These are phyloP conservation scores for Eimeria acervulina DNA, from an alignment of 169 alveolate species.

Conservation along the genomic window DNA sequence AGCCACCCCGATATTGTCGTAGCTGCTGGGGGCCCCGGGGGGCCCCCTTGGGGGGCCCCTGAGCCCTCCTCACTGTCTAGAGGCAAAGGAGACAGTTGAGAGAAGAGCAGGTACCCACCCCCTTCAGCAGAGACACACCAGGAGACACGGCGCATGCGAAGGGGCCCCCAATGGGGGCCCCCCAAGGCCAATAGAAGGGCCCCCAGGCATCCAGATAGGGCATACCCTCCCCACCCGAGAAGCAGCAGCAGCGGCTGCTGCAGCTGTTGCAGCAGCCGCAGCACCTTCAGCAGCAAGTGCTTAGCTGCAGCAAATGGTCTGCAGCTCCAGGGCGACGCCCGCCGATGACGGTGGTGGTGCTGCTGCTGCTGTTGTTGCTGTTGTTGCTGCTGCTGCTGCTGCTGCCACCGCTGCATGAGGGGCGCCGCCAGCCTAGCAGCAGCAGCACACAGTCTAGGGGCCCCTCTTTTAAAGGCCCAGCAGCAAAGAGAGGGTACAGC, in stretches of 20 bases:
- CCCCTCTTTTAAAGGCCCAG: conserved; percentile 1
- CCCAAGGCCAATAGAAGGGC: background rate
- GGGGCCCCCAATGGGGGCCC: conserved; percentile 52
- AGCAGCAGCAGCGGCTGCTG: background rate
- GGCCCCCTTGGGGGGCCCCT: background rate
- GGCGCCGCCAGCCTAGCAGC: background rate
- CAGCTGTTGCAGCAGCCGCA: conserved; percentile 2
- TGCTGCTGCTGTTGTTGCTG: conserved; percentile 17
- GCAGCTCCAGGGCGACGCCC: background rate
- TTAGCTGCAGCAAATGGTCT: background rate
- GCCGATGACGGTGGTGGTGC: background rate
- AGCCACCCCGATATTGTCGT: background rate
- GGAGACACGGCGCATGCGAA: conserved; percentile 42
- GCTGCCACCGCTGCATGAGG: conserved; percentile 4
- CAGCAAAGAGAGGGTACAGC: conserved; percentile 24
- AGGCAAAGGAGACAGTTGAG: conserved; percentile 47
- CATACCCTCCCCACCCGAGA: background rate
- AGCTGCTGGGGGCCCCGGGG: conserved; percentile 8
- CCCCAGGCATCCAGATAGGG: background rate
- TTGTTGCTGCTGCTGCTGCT: conserved; percentile 42
- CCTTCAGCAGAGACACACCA: background rate
- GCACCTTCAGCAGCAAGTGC: conserved; percentile 1
- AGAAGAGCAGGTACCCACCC: background rate
- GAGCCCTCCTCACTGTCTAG: background rate
- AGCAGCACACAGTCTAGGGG: conserved; percentile 20